Evolutionary conservation across 331 rosid species (phyloP), one percentile per base, ranked within the genome.

Genomic region (Pyracantha coccinea): DNA sequence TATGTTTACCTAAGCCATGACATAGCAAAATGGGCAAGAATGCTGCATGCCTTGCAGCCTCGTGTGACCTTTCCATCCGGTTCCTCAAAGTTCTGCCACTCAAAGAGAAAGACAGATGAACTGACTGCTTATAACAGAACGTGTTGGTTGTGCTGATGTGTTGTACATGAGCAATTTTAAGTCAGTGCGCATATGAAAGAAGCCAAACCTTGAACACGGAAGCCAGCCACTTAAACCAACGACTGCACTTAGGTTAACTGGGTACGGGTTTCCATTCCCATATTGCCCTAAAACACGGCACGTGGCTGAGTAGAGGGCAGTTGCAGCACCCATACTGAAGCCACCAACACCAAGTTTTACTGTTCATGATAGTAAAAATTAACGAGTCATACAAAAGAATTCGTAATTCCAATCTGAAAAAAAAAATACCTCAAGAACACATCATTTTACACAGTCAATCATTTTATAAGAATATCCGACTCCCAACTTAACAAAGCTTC

Each of bases 161-260:
- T 41, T 41, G 50, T 41, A 41, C 50, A 41, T 12, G 50, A 41
- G 16, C 16, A 41, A 41, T 11, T 41, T 41, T 41, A 67, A 25
- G 38, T 77, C 65, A 66, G 52, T 73, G 61, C 33, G 44, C 28
- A 77, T 25, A 81, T 23, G 71, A 76, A 21, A 72, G 82, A 84
- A 80, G 71, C 50, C 81, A 41, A 86, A 95, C 99, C 97, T 95
- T 81, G 96, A 90, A 83, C 97, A 87, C n/a, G 99, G 97, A 82
- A 95, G 96, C 97, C 97, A 95, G 79, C 99, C 99, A 67, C 99
- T 95, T 77, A 95, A 85, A 71, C 92, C 89, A 81, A 95, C 90
- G 78, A 95, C 53, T 21, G 88, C 93, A 63, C 91, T 84, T 69
- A 95, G 87, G 84, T 86, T 84, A 74, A 92, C 86, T 17, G 92